phyloP scores from a whole-genome alignment of 1,284 basidiomycete genomes.

The Apiotrichum sp. region DNA sequence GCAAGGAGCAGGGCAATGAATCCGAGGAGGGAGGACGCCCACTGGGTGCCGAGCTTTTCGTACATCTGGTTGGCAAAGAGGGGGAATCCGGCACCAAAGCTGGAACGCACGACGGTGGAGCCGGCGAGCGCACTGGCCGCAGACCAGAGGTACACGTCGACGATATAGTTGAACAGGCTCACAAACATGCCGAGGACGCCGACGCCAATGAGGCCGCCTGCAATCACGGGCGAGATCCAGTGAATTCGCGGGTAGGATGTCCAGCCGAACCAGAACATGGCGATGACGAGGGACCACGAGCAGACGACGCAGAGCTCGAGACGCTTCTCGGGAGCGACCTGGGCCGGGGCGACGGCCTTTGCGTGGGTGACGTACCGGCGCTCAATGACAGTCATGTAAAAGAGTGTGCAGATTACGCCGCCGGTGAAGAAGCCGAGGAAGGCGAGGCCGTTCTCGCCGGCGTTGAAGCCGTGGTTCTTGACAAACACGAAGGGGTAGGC shows the following conservation, averaged over 20 bases:
- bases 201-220: slow-evolving; percentile 48
- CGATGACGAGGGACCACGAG: slow-evolving; percentile 44
- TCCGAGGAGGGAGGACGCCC: slow-evolving; percentile 42
- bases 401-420: slow-evolving; percentile 31
- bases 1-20: slow-evolving; percentile 40
- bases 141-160: slow-evolving; percentile 52
- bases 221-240: slow-evolving; percentile 48
- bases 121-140: slow-evolving; percentile 52
- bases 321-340: slow-evolving; percentile 34
- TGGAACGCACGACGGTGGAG: slow-evolving; percentile 50
- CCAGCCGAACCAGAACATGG: slow-evolving; percentile 50
- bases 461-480: slow-evolving; percentile 49
- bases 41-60: slow-evolving; percentile 45
- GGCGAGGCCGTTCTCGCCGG: slow-evolving; percentile 48
- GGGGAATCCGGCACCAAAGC: slow-evolving; percentile 50
- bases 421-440: slow-evolving; percentile 52
- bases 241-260: slow-evolving; percentile 47
- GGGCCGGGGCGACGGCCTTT: slow-evolving; percentile 20
- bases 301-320: slow-evolving; percentile 44
- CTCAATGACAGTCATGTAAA: slow-evolving; percentile 29
- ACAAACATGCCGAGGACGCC: slow-evolving; percentile 56
- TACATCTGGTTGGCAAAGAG: slow-evolving; percentile 53
- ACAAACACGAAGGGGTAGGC: slow-evolving; percentile 51
- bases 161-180: slow-evolving; percentile 49
- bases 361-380: slow-evolving; percentile 28